Conservation (phyloP, 2,329 filamentous ascomycete species). For the Chaetomiaceae sp. region DNA sequence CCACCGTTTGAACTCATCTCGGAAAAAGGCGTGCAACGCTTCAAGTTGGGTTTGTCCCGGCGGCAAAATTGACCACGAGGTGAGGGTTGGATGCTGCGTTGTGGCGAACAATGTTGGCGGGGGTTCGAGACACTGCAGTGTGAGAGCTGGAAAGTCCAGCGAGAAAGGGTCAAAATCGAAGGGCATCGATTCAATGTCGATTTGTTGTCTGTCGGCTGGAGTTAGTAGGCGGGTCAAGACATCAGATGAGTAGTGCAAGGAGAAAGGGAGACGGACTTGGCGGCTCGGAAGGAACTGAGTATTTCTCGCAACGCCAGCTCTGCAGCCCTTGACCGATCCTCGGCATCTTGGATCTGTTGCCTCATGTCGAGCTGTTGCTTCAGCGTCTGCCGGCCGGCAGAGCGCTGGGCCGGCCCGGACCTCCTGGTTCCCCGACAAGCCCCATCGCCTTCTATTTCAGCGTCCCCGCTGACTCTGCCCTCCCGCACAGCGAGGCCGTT, state of each 20-base stretch:
- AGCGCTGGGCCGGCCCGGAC: conserved; percentile 38
- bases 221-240: conserved; percentile 5
- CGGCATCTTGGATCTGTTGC: conserved; percentile 61
- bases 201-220: conserved; percentile 43
- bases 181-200: conserved; percentile 52
- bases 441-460: conserved; percentile 7
- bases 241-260: conserved; percentile 13
- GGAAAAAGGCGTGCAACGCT: conserved; percentile 63
- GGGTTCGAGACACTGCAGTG: conserved; percentile 72
- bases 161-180: conserved; percentile 81
- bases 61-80: conserved; percentile 76
- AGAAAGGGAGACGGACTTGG: conserved; percentile 56
- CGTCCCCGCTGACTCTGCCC: conserved; percentile 3
- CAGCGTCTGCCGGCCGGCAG: conserved; percentile 47
- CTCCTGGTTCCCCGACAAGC: not conserved
- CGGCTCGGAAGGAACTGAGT: conserved; percentile 73
- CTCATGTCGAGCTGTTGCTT: conserved; percentile 62
- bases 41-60: conserved; percentile 71
- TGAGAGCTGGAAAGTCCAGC: conserved; percentile 81
- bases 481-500: conserved; percentile 58
- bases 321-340: conserved; percentile 76
- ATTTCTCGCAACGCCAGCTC: conserved; percentile 83
- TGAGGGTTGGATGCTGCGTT: conserved; percentile 70
- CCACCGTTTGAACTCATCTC: conserved; percentile 64
- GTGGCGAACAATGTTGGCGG: conserved; percentile 79